Conservation (phyloP, 495 filamentous ascomycete genomes). For the Parathielavia appendiculata region DNA sequence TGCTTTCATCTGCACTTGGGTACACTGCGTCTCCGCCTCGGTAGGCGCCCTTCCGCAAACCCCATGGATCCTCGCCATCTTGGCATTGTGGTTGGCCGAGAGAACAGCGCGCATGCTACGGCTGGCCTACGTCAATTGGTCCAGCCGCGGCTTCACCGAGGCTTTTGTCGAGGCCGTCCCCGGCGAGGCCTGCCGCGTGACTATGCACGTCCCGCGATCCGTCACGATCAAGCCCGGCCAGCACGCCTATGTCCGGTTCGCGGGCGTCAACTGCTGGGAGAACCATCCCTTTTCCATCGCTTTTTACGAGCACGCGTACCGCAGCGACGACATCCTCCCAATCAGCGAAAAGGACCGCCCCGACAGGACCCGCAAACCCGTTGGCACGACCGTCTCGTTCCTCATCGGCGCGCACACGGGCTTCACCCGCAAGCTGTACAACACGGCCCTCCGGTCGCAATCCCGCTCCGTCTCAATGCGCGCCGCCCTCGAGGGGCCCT, state of each 20-base stretch:
- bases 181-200: constrained; percentile 78
- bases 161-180: constrained; percentile 72
- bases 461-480: constrained; percentile 31
- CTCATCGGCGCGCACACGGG: constrained; percentile 81
- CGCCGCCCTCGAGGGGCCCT: constrained; percentile 75
- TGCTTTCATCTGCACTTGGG: constrained; percentile 58
- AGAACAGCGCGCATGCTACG: constrained; percentile 61
- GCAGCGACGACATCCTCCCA: constrained; percentile 25
- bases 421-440: constrained; percentile 78
- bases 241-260: constrained; percentile 84
- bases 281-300: constrained; percentile 92
- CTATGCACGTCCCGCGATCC: constrained; percentile 68
- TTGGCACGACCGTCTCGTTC: constrained; percentile 49
- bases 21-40: constrained; percentile 54
- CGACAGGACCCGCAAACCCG: constrained; percentile 9
- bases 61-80: constrained; percentile 59
- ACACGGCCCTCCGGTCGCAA: constrained; percentile 29
- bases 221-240: constrained; percentile 77
- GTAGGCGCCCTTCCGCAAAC: constrained; percentile 56
- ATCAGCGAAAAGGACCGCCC: constrained; percentile 32
- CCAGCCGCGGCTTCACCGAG: constrained; percentile 55
- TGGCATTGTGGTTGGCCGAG: constrained; percentile 74
- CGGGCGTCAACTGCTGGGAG: constrained; percentile 69
- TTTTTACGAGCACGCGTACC: constrained; percentile 57
- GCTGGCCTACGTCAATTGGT: constrained; percentile 66